Conservation (phyloP, 139 green algal species). For the Desmodesmus armatus region DNA sequence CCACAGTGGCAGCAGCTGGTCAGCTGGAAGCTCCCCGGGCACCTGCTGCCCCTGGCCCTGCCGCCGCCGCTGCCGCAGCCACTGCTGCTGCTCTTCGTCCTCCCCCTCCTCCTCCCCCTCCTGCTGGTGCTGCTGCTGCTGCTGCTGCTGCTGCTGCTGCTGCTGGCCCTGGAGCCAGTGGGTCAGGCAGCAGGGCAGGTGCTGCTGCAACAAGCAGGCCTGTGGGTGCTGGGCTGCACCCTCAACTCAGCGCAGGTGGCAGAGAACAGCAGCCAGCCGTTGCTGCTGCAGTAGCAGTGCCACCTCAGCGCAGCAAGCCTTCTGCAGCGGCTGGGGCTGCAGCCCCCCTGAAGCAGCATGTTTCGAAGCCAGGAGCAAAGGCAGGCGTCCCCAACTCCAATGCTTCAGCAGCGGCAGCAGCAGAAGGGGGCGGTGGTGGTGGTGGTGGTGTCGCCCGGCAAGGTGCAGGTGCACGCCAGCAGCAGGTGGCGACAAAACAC, state of each 20-base stretch:
- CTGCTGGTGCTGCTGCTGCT: conserved; percentile 1
- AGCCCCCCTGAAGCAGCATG: not conserved
- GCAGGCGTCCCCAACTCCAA: not conserved
- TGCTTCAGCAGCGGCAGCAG: conserved; percentile 13
- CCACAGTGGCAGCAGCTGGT: not conserved
- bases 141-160: not conserved
- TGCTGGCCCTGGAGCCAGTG: not conserved
- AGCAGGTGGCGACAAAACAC: too few relatives aligned
- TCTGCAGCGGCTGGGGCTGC: not conserved
- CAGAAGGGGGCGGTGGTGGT: not conserved
- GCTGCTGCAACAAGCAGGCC: not conserved
- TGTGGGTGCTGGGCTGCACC: not conserved
- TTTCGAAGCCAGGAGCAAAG: not conserved
- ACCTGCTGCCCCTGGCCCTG: too few relatives aligned
- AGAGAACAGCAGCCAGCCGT: not conserved
- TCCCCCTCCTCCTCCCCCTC: not conserved
- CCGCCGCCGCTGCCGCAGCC: not conserved
- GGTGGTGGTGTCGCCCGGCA: not conserved
- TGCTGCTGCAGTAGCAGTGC: not conserved
- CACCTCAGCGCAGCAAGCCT: not conserved
- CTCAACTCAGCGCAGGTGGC: not conserved
- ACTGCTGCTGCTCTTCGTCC: not conserved
- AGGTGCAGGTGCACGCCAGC: not conserved
- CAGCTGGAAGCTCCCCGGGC: not conserved
- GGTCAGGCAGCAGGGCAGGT: not conserved